Base-by-base conservation (phyloP, 371 early-diverging fungal genomes). In the Mucor circinelloides region DNA sequence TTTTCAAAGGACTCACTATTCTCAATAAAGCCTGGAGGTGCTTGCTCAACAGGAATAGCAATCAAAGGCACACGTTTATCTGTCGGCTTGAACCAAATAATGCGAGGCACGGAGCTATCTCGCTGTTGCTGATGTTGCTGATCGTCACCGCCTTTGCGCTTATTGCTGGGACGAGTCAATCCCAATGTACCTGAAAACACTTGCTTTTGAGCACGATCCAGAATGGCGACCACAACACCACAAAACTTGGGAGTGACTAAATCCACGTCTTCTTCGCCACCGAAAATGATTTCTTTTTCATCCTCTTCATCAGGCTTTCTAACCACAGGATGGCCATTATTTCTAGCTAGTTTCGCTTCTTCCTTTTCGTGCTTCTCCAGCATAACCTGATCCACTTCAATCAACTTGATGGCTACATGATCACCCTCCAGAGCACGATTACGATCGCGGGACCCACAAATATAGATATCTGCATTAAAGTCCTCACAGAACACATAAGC, bases 391-490 rank as follows among this genome's bases (percentile, higher is more conserved):
- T 85, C 85, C 0, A 87, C 89, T 40, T 86, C 86, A 27, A 97
- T 80, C 25, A 95, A 69, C 63, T 83, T 81, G 21, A 97, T 79
- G 10, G 90, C 91, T 15, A 97, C 97, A n/a, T 86, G 68, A 69
- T 97, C 97, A 12, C 94, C 94, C 50, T 94, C 92, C 34, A 95
- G 71, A 0, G 96, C 95, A 30, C 97, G 90, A 76, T 97, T 97
- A 21, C 95, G 90, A 55, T 85, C 83, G 42, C 80, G 77, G 46
- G 88, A 86, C 15, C 94, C 94, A 57, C 87, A 90, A 23, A 95
- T 90, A 69, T 90, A 92, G n/a, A 94, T 86, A 69, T 94, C 92
- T 10, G 82, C 79, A 67, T 84, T 85, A 44, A 83, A 72, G 2
- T 83, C 83, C 32, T 89, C 90, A 12, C 87, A 84, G 19, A 92